Evolutionary conservation across 371 early-diverging fungal genomes (phyloP).

Genomic region (Mortierella sp.): DNA sequence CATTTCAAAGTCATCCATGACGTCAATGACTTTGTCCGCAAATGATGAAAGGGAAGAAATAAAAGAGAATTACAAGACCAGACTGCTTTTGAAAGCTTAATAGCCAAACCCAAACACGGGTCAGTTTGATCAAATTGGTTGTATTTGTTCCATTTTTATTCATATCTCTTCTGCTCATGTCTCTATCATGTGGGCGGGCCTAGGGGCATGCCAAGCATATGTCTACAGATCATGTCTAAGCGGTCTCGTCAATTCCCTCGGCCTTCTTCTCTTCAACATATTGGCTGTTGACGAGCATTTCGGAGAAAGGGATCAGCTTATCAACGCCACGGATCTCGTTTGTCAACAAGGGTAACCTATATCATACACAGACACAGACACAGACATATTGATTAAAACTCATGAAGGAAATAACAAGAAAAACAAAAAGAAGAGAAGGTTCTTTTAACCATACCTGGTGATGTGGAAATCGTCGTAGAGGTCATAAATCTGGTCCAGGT

Average conservation of each 20-base stretch:
- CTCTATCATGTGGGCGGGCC: not conserved
- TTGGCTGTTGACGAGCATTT: constrained; percentile 90
- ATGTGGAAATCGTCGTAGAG: constrained; percentile 98
- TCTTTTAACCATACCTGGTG: constrained; percentile 29
- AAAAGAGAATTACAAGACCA: not conserved
- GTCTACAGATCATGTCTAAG: constrained; percentile 3
- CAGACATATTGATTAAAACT: too few relatives aligned
- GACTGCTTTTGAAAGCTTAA: not conserved
- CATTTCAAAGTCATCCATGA: constrained; percentile 44
- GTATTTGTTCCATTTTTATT: not conserved
- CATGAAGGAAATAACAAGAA: too few relatives aligned
- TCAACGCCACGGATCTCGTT: constrained; percentile 97
- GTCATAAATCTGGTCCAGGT: constrained; percentile 97
- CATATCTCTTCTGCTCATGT: not conserved
- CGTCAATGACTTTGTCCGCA: not conserved
- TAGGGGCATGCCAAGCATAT: not conserved
- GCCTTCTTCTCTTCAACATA: constrained; percentile 47
- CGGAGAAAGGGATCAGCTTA: constrained; percentile 90
- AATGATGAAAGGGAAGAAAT: not conserved
- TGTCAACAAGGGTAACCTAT: constrained; percentile 91
- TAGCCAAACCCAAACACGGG: not conserved
- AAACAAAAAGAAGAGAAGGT: too few relatives aligned
- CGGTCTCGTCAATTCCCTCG: constrained; percentile 36
- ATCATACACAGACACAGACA: too few relatives aligned
- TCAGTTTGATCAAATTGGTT: not conserved